These are phyloP conservation scores for Aureobasidium sp. DNA, from an alignment of 2,329 filamentous ascomycete genomes.

Conservation along the genomic window DNA sequence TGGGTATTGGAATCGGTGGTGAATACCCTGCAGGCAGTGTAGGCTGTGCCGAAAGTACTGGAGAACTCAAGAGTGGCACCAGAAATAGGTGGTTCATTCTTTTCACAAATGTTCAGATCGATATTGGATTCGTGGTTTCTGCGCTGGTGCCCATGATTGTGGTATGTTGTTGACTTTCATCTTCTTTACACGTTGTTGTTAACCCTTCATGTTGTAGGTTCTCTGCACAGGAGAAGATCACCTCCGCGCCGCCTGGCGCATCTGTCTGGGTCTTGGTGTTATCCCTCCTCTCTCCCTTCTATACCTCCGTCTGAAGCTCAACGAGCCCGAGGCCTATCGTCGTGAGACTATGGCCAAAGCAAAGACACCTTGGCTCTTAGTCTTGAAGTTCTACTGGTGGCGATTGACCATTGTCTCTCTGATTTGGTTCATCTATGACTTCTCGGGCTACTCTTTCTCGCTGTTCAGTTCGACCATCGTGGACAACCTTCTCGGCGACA, in stretches of 20 bases:
- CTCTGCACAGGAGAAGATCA: conserved; percentile 48
- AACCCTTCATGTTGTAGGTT: conserved; percentile 31
- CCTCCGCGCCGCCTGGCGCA: conserved; percentile 69
- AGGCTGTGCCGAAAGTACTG: conserved; percentile 72
- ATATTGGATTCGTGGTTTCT: conserved; percentile 73
- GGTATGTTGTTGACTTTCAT: conserved; percentile 27
- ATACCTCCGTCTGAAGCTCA: conserved; percentile 60
- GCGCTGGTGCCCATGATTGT: conserved; percentile 67
- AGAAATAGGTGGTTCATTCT: conserved; percentile 77
- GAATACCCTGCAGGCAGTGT: conserved; percentile 81
- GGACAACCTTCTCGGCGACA: conserved; percentile 50
- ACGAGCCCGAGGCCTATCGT: conserved; percentile 71
- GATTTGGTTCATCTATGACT: conserved; percentile 79
- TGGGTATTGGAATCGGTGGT: conserved; percentile 44
- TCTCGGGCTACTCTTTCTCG: conserved; percentile 74
- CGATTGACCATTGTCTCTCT: conserved; percentile 60
- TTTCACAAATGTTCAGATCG: conserved; percentile 83
- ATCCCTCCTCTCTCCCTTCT: conserved; percentile 69
- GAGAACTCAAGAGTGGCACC: conserved; percentile 69
- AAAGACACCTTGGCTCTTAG: conserved; percentile 44
- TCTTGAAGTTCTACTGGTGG: conserved; percentile 61
- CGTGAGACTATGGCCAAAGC: conserved; percentile 55
- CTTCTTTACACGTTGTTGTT: background rate
- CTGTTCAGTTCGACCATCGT: conserved; percentile 78
- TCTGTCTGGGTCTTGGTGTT: conserved; percentile 67